phyloP scores from a whole-genome alignment of 306 rosid genomes.

The Abrus precatorius region DNA sequence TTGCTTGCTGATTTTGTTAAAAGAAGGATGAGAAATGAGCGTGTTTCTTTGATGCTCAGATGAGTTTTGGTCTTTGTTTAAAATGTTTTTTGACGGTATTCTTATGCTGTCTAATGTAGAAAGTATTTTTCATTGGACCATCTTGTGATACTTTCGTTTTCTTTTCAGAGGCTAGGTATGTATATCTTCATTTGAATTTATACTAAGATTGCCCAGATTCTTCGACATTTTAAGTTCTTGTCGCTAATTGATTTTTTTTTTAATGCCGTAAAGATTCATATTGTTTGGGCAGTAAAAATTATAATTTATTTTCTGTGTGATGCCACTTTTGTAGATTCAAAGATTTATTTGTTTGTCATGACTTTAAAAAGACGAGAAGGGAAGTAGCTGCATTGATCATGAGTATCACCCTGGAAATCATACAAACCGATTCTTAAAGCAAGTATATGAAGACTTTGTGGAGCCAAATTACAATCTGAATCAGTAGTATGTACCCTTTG shows the following conservation, averaged over 20 bases:
- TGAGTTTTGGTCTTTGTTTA: constrained; percentile 33
- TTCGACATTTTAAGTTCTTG: neutral
- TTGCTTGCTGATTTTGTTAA: neutral
- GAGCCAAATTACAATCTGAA: constrained; percentile 46
- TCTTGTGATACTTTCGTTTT: constrained; percentile 27
- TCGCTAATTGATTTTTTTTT: constrained; percentile 7
- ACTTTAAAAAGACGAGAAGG: constrained; percentile 49
- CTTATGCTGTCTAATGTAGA: constrained; percentile 39
- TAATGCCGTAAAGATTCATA: neutral
- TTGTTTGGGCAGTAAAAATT: neutral
- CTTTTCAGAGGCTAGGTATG: constrained; percentile 23
- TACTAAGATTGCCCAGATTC: neutral
- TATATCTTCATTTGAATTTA: neutral
- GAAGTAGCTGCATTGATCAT: constrained; percentile 48
- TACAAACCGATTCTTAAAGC: constrained; percentile 51
- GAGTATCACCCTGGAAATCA: constrained; percentile 45
- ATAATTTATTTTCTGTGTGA: constrained; percentile 28
- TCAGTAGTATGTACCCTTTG: constrained; percentile 47
- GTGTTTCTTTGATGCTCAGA: neutral
- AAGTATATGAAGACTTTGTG: constrained; percentile 49
- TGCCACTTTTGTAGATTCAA: constrained; percentile 71
- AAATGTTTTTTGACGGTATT: neutral
- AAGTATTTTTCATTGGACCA: constrained; percentile 36
- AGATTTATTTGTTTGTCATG: constrained; percentile 57
- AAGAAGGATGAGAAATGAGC: constrained; percentile 16